A percentile compares a stretch with the other conserved stretches of the same genome.
Conservation (phyloP, 139 green algal species). For the Zygnema cylindricum region DNA sequence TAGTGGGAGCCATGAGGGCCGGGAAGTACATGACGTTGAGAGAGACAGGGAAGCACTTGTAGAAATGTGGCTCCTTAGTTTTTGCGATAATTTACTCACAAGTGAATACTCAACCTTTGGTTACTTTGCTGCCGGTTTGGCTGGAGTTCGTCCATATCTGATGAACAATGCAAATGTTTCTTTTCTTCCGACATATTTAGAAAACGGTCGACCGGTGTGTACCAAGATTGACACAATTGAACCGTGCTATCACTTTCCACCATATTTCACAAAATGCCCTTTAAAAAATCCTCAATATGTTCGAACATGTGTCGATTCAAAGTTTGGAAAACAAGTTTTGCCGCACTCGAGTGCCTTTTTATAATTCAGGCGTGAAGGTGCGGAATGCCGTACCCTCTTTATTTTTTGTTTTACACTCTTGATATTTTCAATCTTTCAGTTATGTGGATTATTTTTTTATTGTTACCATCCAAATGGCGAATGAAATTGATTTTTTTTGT, state of each 20-base stretch:
- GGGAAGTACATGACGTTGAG: slow-evolving; percentile 5
- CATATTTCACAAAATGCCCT: no score
- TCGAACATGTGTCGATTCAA: no score
- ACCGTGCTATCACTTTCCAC: slow-evolving; percentile 26
- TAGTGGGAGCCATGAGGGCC: slow-evolving; percentile 7
- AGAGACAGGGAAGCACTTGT: slow-evolving; percentile 7
- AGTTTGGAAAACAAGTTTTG: no score
- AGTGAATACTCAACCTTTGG: slow-evolving; percentile 33
- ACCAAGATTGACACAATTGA: background rate
- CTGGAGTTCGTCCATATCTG: slow-evolving; percentile 6
- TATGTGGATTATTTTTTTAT: no score
- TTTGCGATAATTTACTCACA: slow-evolving; percentile 30
- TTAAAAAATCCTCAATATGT: no score
- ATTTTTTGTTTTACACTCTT: no score
- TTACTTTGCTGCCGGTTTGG: slow-evolving; percentile 29
- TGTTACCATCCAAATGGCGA: no score
- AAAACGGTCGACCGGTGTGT: slow-evolving; percentile 29
- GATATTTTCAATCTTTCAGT: no score
- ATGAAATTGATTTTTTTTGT: no score
- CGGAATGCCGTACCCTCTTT: no score
- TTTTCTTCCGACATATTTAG: background rate
- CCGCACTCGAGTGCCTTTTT: no score
- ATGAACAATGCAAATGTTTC: slow-evolving; percentile 1
- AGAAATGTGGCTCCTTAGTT: slow-evolving; percentile 47
- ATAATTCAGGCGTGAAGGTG: no score